Evolutionary conservation across 306 rosid genomes (phyloP).

Genomic region (Rosa multiflora): DNA sequence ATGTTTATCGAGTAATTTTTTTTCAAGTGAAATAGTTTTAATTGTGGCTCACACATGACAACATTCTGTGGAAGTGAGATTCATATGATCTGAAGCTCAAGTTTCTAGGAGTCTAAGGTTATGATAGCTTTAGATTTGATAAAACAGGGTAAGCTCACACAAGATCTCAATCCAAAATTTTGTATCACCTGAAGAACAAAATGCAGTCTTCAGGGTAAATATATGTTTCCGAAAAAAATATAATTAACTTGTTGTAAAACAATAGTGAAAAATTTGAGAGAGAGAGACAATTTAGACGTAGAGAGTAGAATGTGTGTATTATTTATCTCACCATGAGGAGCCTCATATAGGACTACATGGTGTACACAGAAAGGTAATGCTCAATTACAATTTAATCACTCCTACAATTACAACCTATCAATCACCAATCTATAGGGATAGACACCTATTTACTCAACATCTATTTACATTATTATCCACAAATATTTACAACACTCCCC

Average conservation of each 20-base stretch:
- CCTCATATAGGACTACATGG: too few relatives aligned
- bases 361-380: too few relatives aligned
- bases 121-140: background rate
- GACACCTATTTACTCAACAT: too few relatives aligned
- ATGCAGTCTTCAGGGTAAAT: background rate
- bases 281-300: too few relatives aligned
- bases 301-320: too few relatives aligned
- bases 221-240: background rate
- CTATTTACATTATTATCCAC: too few relatives aligned
- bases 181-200: background rate
- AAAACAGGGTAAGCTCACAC: background rate
- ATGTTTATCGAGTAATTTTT: background rate
- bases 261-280: too few relatives aligned
- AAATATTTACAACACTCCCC: too few relatives aligned
- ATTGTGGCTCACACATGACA: background rate
- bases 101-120: constrained; percentile 1
- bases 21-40: background rate
- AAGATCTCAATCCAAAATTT: background rate
- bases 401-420: too few relatives aligned
- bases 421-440: too few relatives aligned
- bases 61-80: background rate
- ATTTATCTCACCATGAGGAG: too few relatives aligned
- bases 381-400: too few relatives aligned
- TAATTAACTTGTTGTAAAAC: constrained; percentile 58
- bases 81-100: background rate